Percentiles rank a stretch among this genome's conserved stretches.
Evolutionary conservation across 2,329 filamentous ascomycete genomes (phyloP).

Genomic region (Stachybotrys elegans): DNA sequence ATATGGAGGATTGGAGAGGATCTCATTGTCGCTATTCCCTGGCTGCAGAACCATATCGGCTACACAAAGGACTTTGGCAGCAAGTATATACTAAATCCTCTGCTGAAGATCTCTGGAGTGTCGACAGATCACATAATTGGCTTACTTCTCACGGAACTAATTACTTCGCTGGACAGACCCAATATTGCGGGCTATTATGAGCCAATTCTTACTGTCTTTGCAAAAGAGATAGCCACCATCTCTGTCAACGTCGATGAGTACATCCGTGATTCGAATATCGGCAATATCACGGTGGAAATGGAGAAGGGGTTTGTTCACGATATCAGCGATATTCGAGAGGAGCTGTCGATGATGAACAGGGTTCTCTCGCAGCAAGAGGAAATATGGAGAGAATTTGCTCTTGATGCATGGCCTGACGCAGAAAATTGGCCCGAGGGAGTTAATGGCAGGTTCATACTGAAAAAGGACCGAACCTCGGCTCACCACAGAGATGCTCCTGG

Average conservation of each 20-base stretch:
- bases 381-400: constrained; percentile 1
- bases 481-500: too few species aligned
- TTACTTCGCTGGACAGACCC: not conserved
- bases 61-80: too few species aligned
- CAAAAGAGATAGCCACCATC: not conserved
- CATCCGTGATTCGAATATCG: not conserved
- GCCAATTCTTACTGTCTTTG: not conserved
- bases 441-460: not conserved
- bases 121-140: not conserved
- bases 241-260: not conserved
- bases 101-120: too few species aligned
- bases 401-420: not conserved
- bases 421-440: not conserved
- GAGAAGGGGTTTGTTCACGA: constrained; percentile 2
- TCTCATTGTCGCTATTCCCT: not conserved
- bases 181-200: not conserved
- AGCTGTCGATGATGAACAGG: constrained; percentile 2
- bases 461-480: not conserved
- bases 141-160: not conserved
- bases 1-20: constrained; percentile 3
- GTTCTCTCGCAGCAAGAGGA: not conserved
- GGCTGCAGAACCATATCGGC: too few species aligned
- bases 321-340: constrained; percentile 3
- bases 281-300: not conserved
- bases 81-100: too few species aligned